phyloP scores from a whole-genome alignment of 148 eudicot genomes.

The Nepenthes gracilis region DNA sequence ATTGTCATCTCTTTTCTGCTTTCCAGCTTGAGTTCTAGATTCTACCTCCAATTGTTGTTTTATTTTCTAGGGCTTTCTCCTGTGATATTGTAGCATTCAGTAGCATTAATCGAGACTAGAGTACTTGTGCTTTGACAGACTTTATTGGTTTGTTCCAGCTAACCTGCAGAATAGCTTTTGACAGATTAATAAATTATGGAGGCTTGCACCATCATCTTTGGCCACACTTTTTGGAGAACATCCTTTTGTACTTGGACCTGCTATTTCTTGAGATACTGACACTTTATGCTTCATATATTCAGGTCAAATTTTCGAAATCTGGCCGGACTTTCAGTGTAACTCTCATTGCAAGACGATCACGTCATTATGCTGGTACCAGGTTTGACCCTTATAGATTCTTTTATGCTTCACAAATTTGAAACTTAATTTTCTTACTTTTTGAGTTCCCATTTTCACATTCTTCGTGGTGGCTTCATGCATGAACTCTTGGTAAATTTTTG shows the following conservation, averaged over 20 bases:
- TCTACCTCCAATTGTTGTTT: too few species aligned
- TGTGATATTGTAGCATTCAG: too few species aligned
- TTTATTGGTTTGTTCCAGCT: too few species aligned
- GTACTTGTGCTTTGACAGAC: too few species aligned
- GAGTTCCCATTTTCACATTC: background rate
- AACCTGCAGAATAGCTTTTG: too few species aligned
- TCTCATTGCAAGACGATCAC: constrained; percentile 87
- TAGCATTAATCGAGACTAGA: too few species aligned
- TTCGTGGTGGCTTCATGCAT: background rate
- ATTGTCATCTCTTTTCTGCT: too few species aligned
- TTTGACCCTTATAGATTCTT: constrained; percentile 7
- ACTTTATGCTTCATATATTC: constrained; percentile 5
- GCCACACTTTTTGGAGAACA: background rate
- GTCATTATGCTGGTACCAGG: constrained; percentile 97
- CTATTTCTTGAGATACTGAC: background rate
- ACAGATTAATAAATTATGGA: background rate
- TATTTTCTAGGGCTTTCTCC: too few species aligned
- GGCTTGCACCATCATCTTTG: background rate
- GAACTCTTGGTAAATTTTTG: too few species aligned
- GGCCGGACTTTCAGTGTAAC: constrained; percentile 59
- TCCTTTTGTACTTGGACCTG: background rate
- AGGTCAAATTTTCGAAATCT: constrained; percentile 49
- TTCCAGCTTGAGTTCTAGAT: too few species aligned
- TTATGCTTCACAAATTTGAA: background rate
- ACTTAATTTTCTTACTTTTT: background rate